phyloP scores from a whole-genome alignment of 345 rosid genomes.

The Salix koriyanagi region DNA sequence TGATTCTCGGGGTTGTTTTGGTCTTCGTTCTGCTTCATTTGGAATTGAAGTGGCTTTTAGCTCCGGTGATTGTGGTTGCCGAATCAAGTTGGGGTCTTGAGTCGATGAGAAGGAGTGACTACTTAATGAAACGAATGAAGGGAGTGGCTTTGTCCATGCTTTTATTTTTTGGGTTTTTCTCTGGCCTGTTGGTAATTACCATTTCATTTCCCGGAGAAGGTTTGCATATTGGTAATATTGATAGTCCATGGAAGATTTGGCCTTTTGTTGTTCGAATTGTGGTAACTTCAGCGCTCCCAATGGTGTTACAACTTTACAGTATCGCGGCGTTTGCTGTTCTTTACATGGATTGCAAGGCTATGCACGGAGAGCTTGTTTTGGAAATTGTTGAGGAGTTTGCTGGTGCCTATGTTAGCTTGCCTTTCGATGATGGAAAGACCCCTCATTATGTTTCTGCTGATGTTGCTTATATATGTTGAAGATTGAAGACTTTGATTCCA shows the following conservation, averaged over 20 bases:
- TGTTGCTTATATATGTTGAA: neutral
- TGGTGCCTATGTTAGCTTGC: conserved; percentile 62
- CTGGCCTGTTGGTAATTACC: conserved; percentile 28
- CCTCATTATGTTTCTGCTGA: conserved; percentile 55
- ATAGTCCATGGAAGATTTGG: conserved; percentile 40
- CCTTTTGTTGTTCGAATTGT: conserved; percentile 45
- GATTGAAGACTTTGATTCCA: too few relatives aligned
- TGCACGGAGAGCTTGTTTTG: conserved; percentile 61
- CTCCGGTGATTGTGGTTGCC: conserved; percentile 48
- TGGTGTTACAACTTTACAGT: conserved; percentile 28
- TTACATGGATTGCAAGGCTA: conserved; percentile 66
- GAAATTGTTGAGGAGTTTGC: conserved; percentile 75
- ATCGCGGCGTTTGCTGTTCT: conserved; percentile 54
- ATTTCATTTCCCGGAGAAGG: conserved; percentile 11
- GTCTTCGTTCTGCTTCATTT: conserved; percentile 23
- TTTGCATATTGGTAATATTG: conserved; percentile 6
- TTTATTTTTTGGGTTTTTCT: conserved; percentile 24
- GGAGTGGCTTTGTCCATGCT: conserved; percentile 35
- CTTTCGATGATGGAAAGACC: conserved; percentile 65
- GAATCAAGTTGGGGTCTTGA: conserved; percentile 65
- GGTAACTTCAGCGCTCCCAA: conserved; percentile 32
- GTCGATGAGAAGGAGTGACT: conserved; percentile 56
- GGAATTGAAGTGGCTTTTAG: conserved; percentile 49
- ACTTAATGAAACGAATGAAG: conserved; percentile 47
- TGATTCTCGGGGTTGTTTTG: conserved; percentile 11